Evolutionary conservation across 2,329 filamentous ascomycete species (phyloP).

Genomic region (Talaromyces albobiverticillius): DNA sequence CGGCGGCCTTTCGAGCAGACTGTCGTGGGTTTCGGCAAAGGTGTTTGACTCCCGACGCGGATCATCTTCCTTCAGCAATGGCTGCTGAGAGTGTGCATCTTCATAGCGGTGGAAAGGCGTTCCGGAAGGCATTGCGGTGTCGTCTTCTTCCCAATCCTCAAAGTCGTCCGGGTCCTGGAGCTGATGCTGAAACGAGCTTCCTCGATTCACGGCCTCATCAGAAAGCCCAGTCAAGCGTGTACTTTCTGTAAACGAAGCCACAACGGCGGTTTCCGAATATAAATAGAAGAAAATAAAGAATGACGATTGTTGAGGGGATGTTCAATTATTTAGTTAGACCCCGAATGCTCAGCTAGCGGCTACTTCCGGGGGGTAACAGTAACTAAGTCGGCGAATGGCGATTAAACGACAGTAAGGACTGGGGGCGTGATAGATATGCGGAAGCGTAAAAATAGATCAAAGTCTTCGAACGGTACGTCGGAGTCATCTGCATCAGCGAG

Average conservation of each 20-base stretch:
- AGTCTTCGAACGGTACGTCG: background rate
- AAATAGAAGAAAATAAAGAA: background rate
- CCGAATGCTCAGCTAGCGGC: background rate
- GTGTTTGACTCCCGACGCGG: conserved; percentile 35
- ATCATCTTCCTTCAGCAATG: conserved; percentile 51
- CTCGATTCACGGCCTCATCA: background rate
- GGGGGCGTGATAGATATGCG: background rate
- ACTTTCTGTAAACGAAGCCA: conserved; percentile 12
- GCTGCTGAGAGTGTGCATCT: conserved; percentile 51
- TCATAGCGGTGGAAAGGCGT: conserved; percentile 48
- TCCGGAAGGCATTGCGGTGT: conserved; percentile 41
- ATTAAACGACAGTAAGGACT: background rate
- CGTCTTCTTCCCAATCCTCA: conserved; percentile 5
- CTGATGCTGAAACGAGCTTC: background rate
- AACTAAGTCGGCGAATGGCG: background rate
- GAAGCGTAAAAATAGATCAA: background rate
- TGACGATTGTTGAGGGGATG: background rate
- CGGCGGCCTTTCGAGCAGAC: conserved; percentile 37
- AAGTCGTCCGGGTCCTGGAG: conserved; percentile 8
- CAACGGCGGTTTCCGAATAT: conserved; percentile 8
- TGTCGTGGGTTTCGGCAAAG: conserved; percentile 31
- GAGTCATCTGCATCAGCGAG: conserved; percentile 5
- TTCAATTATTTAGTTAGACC: background rate
- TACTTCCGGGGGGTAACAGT: background rate
- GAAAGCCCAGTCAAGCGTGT: conserved; percentile 6